phyloP scores from a whole-genome alignment of 176 grass and related monocot species.

The Rhynchospora pubera region DNA sequence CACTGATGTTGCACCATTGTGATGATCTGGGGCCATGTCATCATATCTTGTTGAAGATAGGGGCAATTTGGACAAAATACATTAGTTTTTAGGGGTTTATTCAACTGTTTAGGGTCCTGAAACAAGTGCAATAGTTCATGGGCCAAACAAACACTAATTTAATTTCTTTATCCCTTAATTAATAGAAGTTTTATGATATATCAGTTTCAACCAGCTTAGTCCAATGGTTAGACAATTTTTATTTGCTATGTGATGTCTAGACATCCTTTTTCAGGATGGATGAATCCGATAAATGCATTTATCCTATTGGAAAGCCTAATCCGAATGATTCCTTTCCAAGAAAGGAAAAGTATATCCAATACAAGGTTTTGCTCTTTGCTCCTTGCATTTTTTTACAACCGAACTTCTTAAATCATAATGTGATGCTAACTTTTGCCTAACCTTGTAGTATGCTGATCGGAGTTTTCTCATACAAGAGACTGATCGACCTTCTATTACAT shows the following conservation, averaged over 20 bases:
- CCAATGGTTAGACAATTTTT: not conserved
- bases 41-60: not conserved
- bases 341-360: slow-evolving; percentile 97
- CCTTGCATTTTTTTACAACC: not conserved
- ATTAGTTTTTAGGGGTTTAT: not conserved
- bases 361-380: slow-evolving; percentile 34
- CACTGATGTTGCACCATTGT: not conserved
- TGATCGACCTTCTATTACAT: not conserved
- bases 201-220: not conserved
- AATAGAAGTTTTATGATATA: not conserved
- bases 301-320: slow-evolving; percentile 56
- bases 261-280: slow-evolving; percentile 40
- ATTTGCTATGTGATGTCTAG: not conserved
- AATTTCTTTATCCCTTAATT: not conserved
- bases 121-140: not conserved
- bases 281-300: slow-evolving; percentile 35
- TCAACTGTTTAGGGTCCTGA: not conserved
- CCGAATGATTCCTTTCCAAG: slow-evolving; percentile 67
- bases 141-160: not conserved
- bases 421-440: not conserved
- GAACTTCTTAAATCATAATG: not conserved
- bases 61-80: not conserved
- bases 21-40: not conserved
- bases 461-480: slow-evolving; percentile 23
- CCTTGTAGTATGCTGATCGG: slow-evolving; percentile 35